These are phyloP conservation scores for Pleurotus giganteus DNA, from an alignment of 768 basidiomycete genomes.

Conservation along the genomic window DNA sequence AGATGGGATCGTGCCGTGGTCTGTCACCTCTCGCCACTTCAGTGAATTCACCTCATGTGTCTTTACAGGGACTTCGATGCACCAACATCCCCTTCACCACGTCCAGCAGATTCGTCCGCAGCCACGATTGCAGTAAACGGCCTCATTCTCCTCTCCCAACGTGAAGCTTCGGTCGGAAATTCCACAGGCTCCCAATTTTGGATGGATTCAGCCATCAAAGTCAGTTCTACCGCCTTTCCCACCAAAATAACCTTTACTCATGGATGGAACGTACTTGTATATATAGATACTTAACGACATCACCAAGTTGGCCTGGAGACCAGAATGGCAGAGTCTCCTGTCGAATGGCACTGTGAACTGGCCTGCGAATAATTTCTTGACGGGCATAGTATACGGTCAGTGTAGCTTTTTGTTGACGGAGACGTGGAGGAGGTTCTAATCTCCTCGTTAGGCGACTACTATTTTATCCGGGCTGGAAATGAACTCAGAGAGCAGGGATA, in stretches of 20 bases:
- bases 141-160: slow-evolving; percentile 52
- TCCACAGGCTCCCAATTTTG: slow-evolving; percentile 32
- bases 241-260: neutral
- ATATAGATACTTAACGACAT: slow-evolving; percentile 44
- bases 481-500: slow-evolving; percentile 31
- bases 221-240: slow-evolving; percentile 19
- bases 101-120: slow-evolving; percentile 69
- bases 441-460: slow-evolving; percentile 38
- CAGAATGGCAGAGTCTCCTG: slow-evolving; percentile 60
- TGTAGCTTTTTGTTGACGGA: neutral
- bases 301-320: slow-evolving; percentile 53
- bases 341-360: slow-evolving; percentile 66
- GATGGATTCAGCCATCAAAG: slow-evolving; percentile 47
- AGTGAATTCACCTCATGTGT: neutral
- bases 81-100: slow-evolving; percentile 47
- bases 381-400: slow-evolving; percentile 59
- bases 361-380: slow-evolving; percentile 53
- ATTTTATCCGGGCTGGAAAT: slow-evolving; percentile 40
- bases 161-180: slow-evolving; percentile 33
- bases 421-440: neutral
- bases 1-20: slow-evolving; percentile 72
- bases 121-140: slow-evolving; percentile 61
- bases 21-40: slow-evolving; percentile 12
- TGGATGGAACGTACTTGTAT: neutral
- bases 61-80: slow-evolving; percentile 65